A percentile compares a stretch with the other conserved stretches of the same genome.
Evolutionary conservation across 306 rosid genomes (phyloP).

Genomic region (Comarum palustre): DNA sequence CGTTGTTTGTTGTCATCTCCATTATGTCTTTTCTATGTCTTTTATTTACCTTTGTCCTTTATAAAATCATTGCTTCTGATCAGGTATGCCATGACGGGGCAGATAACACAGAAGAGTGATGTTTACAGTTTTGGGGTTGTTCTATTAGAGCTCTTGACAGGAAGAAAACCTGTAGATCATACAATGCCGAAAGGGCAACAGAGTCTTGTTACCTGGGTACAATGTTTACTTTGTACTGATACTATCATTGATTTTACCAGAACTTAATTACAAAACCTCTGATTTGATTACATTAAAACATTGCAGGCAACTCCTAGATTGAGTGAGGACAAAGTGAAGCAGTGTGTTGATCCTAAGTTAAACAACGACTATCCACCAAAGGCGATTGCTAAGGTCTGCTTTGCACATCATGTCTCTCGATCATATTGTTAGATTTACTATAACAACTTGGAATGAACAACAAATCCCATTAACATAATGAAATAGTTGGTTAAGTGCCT

Average conservation of each 20-base stretch:
- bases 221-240: not conserved
- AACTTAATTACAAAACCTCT: not conserved
- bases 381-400: constrained; percentile 87
- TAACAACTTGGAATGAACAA: not conserved
- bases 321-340: constrained; percentile 97
- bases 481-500: not conserved
- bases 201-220: constrained; percentile 96
- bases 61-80: constrained; percentile 18
- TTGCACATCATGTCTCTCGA: not conserved
- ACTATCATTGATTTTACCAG: constrained; percentile 6
- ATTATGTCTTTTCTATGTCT: not conserved
- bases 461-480: not conserved
- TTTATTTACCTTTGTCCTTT: not conserved
- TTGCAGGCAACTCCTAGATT: constrained; percentile 96
- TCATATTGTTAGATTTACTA: not conserved
- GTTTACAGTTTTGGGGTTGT: constrained; percentile 99
- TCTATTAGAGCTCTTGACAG: constrained; percentile 88
- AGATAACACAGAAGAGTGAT: constrained; percentile 93
- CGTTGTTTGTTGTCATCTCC: not conserved
- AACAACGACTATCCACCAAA: constrained; percentile 88
- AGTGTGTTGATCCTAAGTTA: constrained; percentile 96
- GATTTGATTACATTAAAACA: constrained; percentile 8
- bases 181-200: constrained; percentile 99
- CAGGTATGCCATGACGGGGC: constrained; percentile 99
- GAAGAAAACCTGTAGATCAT: constrained; percentile 96